Evolutionary conservation across 73 alveolate genomes (phyloP).

Genomic region (Tetrahymena borealis): DNA sequence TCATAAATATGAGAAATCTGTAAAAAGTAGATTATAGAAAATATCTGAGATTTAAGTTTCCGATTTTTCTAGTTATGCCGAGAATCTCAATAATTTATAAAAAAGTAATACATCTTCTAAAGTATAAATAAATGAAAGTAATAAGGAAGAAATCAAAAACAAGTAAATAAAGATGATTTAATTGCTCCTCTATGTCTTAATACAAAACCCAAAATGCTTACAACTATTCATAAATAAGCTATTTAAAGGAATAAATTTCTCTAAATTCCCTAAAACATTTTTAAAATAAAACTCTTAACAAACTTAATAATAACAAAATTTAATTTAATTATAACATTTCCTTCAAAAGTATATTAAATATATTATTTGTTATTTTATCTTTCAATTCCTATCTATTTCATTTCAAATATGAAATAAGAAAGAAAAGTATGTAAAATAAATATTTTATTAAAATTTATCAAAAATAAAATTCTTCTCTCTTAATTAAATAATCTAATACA

Average conservation of each 20-base stretch:
- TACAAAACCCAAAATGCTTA: background rate
- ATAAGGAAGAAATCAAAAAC: background rate
- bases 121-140: background rate
- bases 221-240: background rate
- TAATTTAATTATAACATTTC: background rate
- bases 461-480: no score
- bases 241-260: background rate
- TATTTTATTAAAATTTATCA: background rate
- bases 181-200: background rate
- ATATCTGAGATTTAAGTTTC: background rate
- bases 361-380: background rate
- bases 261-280: background rate
- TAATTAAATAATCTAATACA: no score
- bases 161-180: background rate
- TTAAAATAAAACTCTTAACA: background rate
- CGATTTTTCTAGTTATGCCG: background rate
- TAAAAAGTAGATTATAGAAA: background rate
- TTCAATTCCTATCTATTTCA: background rate
- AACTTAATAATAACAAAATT: background rate
- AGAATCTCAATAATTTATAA: background rate
- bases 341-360: background rate
- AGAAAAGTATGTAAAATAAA: background rate
- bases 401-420: background rate
- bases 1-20: background rate
- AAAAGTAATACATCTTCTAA: background rate